Evolutionary conservation across 2,329 filamentous ascomycete genomes (phyloP).

Genomic region (Cladosporium sp.): DNA sequence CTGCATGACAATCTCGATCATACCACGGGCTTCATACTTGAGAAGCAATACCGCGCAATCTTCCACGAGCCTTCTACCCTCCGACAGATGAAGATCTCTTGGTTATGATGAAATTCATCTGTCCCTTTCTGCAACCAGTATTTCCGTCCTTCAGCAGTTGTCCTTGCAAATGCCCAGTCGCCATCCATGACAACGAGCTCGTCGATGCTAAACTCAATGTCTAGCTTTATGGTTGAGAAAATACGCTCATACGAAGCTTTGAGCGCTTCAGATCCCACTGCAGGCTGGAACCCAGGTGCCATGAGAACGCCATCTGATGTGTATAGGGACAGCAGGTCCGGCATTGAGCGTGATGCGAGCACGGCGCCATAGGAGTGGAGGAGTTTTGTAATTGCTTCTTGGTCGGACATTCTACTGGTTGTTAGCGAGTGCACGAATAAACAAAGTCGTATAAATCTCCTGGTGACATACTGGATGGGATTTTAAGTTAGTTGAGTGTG

Average conservation of each 20-base stretch:
- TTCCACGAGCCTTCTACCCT: conserved; percentile 21
- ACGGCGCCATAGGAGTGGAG: conserved; percentile 11
- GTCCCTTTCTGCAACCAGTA: conserved; percentile 19
- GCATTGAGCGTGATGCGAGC: conserved; percentile 1
- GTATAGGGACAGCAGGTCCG: conserved; percentile 49
- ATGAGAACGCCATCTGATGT: conserved; percentile 39
- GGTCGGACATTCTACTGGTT: background rate
- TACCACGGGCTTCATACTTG: conserved; percentile 19
- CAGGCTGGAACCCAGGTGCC: conserved; percentile 19
- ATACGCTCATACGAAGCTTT: conserved; percentile 19
- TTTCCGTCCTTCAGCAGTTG: conserved; percentile 20
- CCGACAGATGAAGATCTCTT: conserved; percentile 23
- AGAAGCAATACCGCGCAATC: conserved; percentile 24
- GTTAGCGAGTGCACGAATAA: background rate
- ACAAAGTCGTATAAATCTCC: background rate
- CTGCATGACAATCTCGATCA: background rate
- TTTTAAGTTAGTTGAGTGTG: background rate
- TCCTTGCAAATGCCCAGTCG: conserved; percentile 22
- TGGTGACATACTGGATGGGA: background rate
- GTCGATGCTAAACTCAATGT: conserved; percentile 21
- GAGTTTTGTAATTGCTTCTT: conserved; percentile 10
- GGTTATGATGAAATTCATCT: conserved; percentile 20
- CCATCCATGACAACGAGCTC: conserved; percentile 18
- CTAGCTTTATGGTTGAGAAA: conserved; percentile 20
- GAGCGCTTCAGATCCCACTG: conserved; percentile 20